Conservation (phyloP, 305 asterid species). For the Rubia balearica region DNA sequence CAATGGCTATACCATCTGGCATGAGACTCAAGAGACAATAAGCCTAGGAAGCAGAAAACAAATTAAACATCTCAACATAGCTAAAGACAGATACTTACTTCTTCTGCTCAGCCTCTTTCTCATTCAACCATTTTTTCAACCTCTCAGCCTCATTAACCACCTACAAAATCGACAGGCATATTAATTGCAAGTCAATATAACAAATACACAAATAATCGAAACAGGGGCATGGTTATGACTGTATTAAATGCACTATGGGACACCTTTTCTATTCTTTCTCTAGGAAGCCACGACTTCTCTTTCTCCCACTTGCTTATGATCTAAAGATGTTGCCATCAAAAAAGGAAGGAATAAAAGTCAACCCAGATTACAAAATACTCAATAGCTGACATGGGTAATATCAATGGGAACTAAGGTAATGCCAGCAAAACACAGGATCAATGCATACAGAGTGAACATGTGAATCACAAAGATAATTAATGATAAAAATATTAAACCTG, state of each 20-base stretch:
- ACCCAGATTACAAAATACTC: not conserved
- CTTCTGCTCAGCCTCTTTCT: constrained; percentile 76
- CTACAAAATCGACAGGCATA: constrained; percentile 27
- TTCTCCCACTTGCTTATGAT: constrained; percentile 76
- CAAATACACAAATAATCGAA: constrained; percentile 4
- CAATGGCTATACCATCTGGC: not conserved
- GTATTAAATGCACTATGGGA: constrained; percentile 6
- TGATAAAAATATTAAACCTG: constrained; percentile 40
- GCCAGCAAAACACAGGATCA: not conserved
- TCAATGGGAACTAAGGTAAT: no score
- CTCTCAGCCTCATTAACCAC: constrained; percentile 60
- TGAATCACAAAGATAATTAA: not conserved
- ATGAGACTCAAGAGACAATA: not conserved
- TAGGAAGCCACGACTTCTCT: constrained; percentile 83
- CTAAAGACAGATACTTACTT: constrained; percentile 28
- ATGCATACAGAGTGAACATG: not conserved
- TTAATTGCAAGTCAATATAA: not conserved
- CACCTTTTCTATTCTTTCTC: constrained; percentile 85
- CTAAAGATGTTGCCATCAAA: constrained; percentile 32
- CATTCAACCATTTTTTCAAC: constrained; percentile 75
- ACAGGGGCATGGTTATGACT: constrained; percentile 12
- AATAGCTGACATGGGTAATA: not conserved
- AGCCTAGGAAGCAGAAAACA: not conserved
- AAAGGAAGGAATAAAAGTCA: constrained; percentile 13
- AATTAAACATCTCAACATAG: not conserved